Evolutionary conservation across 192 early-diverging fungal species (phyloP).

Genomic region (Rhizoclosmatium sp.): DNA sequence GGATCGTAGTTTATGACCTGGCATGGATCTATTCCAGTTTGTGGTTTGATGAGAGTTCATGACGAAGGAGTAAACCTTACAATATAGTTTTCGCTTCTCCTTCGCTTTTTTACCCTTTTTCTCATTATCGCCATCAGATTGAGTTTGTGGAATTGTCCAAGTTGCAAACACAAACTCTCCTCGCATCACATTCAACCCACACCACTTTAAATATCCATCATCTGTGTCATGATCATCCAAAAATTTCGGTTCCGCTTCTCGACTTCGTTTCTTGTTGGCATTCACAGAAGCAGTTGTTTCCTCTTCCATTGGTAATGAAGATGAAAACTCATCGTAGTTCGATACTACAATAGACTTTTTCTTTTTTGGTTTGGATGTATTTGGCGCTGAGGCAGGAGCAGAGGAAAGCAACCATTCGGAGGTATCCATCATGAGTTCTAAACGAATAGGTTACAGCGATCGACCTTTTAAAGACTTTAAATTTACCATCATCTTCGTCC

Average conservation of each 20-base stretch:
- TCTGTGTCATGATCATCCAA: not conserved
- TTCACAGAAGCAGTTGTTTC: not conserved
- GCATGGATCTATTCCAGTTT: not conserved
- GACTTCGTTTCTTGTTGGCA: not conserved
- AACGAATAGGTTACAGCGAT: too few species aligned
- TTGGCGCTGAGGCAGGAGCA: too few species aligned
- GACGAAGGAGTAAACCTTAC: not conserved
- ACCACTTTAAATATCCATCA: not conserved
- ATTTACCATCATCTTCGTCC: too few species aligned
- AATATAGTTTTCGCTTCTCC: not conserved
- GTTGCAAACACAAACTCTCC: conserved; percentile 2
- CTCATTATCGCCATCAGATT: not conserved
- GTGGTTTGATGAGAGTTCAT: not conserved
- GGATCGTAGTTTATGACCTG: conserved; percentile 5
- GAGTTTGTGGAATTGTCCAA: not conserved
- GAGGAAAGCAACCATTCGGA: too few species aligned
- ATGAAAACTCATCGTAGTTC: too few species aligned
- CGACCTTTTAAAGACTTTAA: too few species aligned
- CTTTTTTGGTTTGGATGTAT: too few species aligned
- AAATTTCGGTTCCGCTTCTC: not conserved
- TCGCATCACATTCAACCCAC: not conserved
- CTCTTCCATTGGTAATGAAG: too few species aligned
- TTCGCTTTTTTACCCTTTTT: not conserved
- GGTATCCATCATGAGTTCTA: too few species aligned
- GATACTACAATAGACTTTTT: too few species aligned